Evolutionary conservation across 768 basidiomycete species (phyloP), one percentile per base, ranked within the genome.

Genomic region (Boletus sp.): DNA sequence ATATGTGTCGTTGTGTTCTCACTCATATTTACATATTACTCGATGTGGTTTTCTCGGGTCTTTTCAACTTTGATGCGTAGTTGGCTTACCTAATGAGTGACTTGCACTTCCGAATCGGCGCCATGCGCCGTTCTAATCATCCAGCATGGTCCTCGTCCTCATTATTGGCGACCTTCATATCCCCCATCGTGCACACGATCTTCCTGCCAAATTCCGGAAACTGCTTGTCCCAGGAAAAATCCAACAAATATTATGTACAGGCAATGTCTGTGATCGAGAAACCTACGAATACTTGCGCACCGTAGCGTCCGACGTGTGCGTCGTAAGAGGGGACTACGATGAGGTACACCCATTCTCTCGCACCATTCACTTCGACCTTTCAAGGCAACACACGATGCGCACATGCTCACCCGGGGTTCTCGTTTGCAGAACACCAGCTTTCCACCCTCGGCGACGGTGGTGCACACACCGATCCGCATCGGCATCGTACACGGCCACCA

Each of bases 81-180:
- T 50, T 50, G 4, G 66, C 69, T 70, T 70, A 70, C 59, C 60
- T 69, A 70, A 70, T 60, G 3, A 9, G 48, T 8, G 48, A 46
- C 54, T 37, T 49, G 33, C 5, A 5, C 41, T 36, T 54, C 15
- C n/a, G n/a, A n/a, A 14, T 24, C 24, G 24, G 7, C 29, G 5
- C 17, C 30, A 41, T 28, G 33, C 30, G 12, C 35, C 39, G 37
- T 57, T 53, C 17, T 47, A 50, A 40, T 60, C 56, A 4, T 59
- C 57, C 64, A 72, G 55, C 61, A 72, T 72, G 71, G 71, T 96
- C 86, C 89, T 98, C 61, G 96, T 99, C 41, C 90, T 98, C 55
- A 85, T 97, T 66, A 93, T 98, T 61, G 96, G 96, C 50, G 97
- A 99, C 78, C 83, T 98, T 20, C 95, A 98, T 73, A 98, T 98